Conservation (phyloP, 1,139 yeast genomes). For the Saccharomycopsis phalli region DNA sequence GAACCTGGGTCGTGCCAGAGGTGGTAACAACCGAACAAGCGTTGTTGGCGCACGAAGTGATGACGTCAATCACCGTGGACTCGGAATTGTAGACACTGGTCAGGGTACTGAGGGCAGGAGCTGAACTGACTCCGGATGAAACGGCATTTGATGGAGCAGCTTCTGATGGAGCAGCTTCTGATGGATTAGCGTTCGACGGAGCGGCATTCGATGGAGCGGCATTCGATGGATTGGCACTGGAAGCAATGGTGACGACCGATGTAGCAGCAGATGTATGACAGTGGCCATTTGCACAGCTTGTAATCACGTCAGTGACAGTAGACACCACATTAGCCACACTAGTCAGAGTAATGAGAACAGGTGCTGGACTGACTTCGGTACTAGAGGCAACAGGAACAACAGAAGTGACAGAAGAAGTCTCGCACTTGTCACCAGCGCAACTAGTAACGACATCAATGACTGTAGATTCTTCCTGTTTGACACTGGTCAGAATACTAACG, state of each 20-base stretch:
- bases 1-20: too few species aligned
- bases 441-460: not conserved
- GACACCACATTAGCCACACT: too few species aligned
- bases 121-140: constrained; percentile 9
- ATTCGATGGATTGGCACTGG: constrained; percentile 2
- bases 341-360: too few species aligned
- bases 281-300: too few species aligned
- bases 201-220: not conserved
- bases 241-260: constrained; percentile 21
- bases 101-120: constrained; percentile 12
- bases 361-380: too few species aligned
- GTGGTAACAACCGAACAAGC: constrained; percentile 24
- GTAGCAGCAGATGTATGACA: constrained; percentile 22
- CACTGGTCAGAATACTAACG: not conserved
- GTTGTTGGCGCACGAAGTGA: constrained; percentile 29
- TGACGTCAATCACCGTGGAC: constrained; percentile 27
- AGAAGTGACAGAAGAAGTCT: constrained; percentile 12
- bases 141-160: constrained; percentile 8
- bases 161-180: constrained; percentile 3
- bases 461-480: too few species aligned
- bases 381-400: too few species aligned
- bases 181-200: constrained; percentile 3
- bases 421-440: not conserved
- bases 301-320: too few species aligned
- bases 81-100: constrained; percentile 21